Evolutionary conservation across 495 filamentous ascomycete species (phyloP).

Genomic region (Aspergillus funiculosus): DNA sequence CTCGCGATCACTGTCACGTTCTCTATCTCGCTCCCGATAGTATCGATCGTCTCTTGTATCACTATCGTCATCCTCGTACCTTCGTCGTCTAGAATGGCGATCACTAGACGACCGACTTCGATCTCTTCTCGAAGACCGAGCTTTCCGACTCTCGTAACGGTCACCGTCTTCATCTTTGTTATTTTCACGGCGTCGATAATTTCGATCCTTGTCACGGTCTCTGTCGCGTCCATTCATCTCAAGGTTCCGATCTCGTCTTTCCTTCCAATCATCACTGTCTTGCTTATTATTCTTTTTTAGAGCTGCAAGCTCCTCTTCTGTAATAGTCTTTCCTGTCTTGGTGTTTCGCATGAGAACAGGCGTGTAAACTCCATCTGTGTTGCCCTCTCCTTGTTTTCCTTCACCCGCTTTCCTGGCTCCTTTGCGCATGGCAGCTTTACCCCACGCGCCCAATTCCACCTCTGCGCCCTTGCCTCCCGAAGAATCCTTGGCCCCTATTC

Average conservation of each 20-base stretch:
- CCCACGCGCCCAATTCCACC: constrained; percentile 71
- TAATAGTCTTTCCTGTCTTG: constrained; percentile 59
- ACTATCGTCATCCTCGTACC: constrained; percentile 29
- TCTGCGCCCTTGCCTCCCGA: constrained; percentile 59
- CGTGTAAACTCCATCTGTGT: constrained; percentile 54
- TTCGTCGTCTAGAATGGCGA: constrained; percentile 30
- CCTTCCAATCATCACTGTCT: constrained; percentile 43
- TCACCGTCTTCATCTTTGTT: constrained; percentile 26
- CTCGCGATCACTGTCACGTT: constrained; percentile 27
- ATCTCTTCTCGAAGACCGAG: constrained; percentile 33
- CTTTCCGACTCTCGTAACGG: constrained; percentile 25
- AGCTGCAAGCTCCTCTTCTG: constrained; percentile 54
- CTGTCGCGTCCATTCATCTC: constrained; percentile 44
- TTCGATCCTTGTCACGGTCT: constrained; percentile 33
- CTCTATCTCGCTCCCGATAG: constrained; percentile 28
- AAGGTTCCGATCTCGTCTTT: constrained; percentile 45
- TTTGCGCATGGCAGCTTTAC: constrained; percentile 57
- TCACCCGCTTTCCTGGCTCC: constrained; percentile 43
- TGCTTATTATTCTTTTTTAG: constrained; percentile 43
- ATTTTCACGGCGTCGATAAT: constrained; percentile 25
- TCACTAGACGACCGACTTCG: constrained; percentile 30
- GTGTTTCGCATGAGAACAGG: constrained; percentile 62
- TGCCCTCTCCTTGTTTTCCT: constrained; percentile 28
- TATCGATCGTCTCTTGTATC: constrained; percentile 27
- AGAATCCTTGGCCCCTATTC: constrained; percentile 69